phyloP scores from a whole-genome alignment of 2,329 filamentous ascomycete species.

The Pestalotiopsis sp. region DNA sequence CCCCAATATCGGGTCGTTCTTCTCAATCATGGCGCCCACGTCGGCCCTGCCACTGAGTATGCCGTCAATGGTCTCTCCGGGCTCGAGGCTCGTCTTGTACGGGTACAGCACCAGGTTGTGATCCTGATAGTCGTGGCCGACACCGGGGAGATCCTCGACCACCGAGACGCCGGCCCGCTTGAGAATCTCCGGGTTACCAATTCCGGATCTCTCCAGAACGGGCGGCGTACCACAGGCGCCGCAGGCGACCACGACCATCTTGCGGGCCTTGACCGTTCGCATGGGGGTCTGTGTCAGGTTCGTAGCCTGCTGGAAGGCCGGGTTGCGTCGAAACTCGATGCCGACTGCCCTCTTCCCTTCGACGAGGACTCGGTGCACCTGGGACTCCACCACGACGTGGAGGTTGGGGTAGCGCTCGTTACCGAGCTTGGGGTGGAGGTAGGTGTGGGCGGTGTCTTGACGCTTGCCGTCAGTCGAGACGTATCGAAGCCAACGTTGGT shows the following conservation, averaged over 20 bases:
- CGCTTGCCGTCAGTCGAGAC: slow-evolving; percentile 28
- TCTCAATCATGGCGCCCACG: slow-evolving; percentile 22
- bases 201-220: slow-evolving; percentile 63
- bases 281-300: slow-evolving; percentile 25
- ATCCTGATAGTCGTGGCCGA: slow-evolving; percentile 55
- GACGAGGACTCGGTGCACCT: slow-evolving; percentile 50
- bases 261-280: slow-evolving; percentile 48
- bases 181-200: slow-evolving; percentile 53
- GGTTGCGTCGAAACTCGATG: slow-evolving; percentile 51
- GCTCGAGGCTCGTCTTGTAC: slow-evolving; percentile 48
- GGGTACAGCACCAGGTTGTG: slow-evolving; percentile 51
- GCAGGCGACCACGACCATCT: slow-evolving; percentile 50
- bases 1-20: slow-evolving; percentile 41
- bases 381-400: slow-evolving; percentile 31
- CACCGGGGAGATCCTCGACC: slow-evolving; percentile 51
- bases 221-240: slow-evolving; percentile 55
- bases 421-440: slow-evolving; percentile 27
- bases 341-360: slow-evolving; percentile 50
- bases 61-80: slow-evolving; percentile 44
- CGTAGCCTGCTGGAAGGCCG: slow-evolving; percentile 22
- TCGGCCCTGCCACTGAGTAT: slow-evolving; percentile 25
- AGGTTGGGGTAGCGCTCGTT: slow-evolving; percentile 31
- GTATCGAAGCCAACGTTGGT: slow-evolving; percentile 26
- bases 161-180: slow-evolving; percentile 45
- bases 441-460: slow-evolving; percentile 27